Conservation (phyloP, 169 alveolate species). For the Eimeria praecox region DNA sequence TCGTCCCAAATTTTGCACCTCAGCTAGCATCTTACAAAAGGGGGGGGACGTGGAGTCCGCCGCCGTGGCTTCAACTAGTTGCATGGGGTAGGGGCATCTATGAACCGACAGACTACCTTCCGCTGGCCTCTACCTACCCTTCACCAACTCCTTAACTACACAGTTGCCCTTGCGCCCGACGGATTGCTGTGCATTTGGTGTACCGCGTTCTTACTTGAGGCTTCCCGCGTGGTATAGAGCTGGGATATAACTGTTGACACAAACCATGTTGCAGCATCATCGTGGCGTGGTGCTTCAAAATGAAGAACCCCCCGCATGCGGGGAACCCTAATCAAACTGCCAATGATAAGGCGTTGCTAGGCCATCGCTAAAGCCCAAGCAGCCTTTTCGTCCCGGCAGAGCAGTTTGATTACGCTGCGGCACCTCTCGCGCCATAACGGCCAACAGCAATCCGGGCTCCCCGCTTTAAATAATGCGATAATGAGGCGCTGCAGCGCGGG, state of each 20-base stretch:
- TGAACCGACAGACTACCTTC: not conserved
- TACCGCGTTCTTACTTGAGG: not conserved
- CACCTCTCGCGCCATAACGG: too few relatives aligned
- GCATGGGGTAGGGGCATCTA: not conserved
- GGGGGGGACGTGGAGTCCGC: not conserved
- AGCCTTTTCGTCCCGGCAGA: not conserved
- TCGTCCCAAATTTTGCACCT: not conserved
- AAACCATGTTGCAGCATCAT: not conserved
- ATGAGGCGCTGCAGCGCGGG: not conserved
- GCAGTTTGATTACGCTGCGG: not conserved
- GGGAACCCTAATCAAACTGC: too few relatives aligned
- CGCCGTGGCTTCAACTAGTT: not conserved
- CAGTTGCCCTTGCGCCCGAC: not conserved
- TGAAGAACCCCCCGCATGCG: not conserved
- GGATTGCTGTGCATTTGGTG: not conserved
- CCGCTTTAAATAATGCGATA: too few relatives aligned
- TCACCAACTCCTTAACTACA: not conserved
- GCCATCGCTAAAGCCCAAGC: not conserved
- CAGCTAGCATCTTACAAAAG: not conserved
- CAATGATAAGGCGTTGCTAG: too few relatives aligned
- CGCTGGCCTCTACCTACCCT: not conserved
- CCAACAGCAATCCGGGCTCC: not conserved
- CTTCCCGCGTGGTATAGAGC: not conserved
- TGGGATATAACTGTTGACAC: not conserved
- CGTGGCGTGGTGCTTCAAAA: not conserved